A percentile compares a stretch with the other conserved stretches of the same genome.
Evolutionary conservation across 805 yeast species (phyloP).

Genomic region (Saccharomycopsis olivae): DNA sequence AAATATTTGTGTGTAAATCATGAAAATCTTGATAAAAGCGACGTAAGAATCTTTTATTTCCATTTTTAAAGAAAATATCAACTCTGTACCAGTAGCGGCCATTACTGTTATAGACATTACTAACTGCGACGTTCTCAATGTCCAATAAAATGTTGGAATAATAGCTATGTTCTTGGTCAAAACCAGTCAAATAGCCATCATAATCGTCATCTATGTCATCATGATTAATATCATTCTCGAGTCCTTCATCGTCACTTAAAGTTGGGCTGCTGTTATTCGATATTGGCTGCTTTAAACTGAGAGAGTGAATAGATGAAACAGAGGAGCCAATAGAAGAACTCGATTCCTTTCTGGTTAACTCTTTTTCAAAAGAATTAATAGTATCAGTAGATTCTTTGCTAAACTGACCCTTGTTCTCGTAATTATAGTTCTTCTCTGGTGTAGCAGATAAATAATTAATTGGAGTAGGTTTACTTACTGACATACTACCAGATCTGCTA

Average conservation of each 20-base stretch:
- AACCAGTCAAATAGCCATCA: constrained; percentile 5
- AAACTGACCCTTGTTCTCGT: constrained; percentile 9
- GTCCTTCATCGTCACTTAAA: constrained; percentile 2
- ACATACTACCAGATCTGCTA: constrained; percentile 2
- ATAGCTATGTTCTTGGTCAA: constrained; percentile 7
- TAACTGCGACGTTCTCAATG: constrained; percentile 26
- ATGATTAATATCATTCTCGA: constrained; percentile 7
- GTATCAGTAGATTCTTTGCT: constrained; percentile 14
- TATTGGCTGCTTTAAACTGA: constrained; percentile 8
- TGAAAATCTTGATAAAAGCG: constrained; percentile 44
- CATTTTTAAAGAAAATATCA: constrained; percentile 29
- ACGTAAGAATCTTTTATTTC: constrained; percentile 31
- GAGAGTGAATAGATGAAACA: constrained; percentile 15
- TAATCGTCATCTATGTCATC: constrained; percentile 4
- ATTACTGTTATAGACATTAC: constrained; percentile 30
- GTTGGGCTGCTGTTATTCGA: constrained; percentile 10
- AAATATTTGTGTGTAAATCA: constrained; percentile 30
- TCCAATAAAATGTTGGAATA: constrained; percentile 21
- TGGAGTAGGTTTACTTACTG: constrained; percentile 12
- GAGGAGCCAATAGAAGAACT: constrained; percentile 13
- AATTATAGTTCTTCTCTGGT: constrained; percentile 12
- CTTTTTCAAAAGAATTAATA: constrained; percentile 11
- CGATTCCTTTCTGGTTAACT: constrained; percentile 7
- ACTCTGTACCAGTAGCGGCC: constrained; percentile 44
- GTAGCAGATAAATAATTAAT: constrained; percentile 1